A percentile compares a stretch with the other conserved stretches of the same genome.
phyloP scores from a whole-genome alignment of 495 filamentous ascomycete genomes.

The Lasiosphaeria miniovina region DNA sequence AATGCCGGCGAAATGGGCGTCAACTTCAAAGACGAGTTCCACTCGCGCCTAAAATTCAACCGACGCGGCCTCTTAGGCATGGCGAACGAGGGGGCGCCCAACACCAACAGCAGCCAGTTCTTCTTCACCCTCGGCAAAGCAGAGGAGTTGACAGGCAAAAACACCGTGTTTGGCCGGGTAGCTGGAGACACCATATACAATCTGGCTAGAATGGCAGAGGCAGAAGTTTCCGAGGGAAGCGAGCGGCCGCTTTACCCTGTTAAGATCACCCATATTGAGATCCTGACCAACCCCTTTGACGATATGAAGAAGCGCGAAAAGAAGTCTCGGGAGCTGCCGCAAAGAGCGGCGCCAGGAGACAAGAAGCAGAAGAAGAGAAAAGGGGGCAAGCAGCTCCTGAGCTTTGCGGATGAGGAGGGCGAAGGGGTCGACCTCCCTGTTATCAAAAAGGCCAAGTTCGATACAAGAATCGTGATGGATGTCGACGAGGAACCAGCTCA shows the following conservation, averaged over 20 bases:
- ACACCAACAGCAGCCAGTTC: conserved; percentile 92
- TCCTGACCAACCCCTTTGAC: conserved; percentile 85
- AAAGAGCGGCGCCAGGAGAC: conserved; percentile 35
- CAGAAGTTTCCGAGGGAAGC: conserved; percentile 72
- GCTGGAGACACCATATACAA: conserved; percentile 96
- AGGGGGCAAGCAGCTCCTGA: conserved; percentile 74
- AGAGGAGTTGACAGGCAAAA: conserved; percentile 79
- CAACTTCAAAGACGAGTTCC: conserved; percentile 83
- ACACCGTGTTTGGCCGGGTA: conserved; percentile 90
- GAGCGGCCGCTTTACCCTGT: conserved; percentile 86
- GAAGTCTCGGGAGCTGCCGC: conserved; percentile 39
- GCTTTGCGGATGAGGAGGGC: conserved; percentile 85
- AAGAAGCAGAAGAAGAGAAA: conserved; percentile 80
- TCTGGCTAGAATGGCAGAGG: conserved; percentile 85
- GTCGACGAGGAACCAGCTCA: conserved; percentile 35
- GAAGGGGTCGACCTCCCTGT: conserved; percentile 60
- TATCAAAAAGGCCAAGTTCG: conserved; percentile 90
- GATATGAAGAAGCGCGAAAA: conserved; percentile 75
- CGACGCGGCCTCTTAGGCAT: conserved; percentile 87
- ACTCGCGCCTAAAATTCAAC: conserved; percentile 89
- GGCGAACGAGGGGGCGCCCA: conserved; percentile 73
- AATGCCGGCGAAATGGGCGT: conserved; percentile 53
- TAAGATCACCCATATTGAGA: conserved; percentile 73
- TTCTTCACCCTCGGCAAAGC: conserved; percentile 86
- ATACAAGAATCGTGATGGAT: conserved; percentile 74